Evolutionary conservation across 805 yeast species (phyloP), one percentile per base, ranked within the genome.

Genomic region (Saccharomycopsis oosterbeekiorum): DNA sequence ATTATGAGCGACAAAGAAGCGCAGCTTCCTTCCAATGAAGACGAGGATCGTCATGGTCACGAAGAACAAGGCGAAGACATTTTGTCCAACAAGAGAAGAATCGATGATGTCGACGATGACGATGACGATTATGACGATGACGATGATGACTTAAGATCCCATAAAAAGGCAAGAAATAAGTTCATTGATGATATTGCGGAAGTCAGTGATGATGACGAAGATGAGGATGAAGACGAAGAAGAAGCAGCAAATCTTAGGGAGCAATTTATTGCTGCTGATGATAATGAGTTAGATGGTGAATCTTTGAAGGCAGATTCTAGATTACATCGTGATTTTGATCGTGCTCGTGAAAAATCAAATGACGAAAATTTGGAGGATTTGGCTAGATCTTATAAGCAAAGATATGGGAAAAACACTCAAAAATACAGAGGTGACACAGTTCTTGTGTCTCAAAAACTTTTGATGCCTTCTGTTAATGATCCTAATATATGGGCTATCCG

Each of bases 171-270:
- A 63, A 79, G 88, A 63, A 93, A 93, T 73, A 92, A 88, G 78
- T 94, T 91, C 73, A 80, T 94, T 75, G 99, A 94, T 88, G 96
- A 94, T 60, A 98, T 94, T 78, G 99, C 97, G 63, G 98, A 93
- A 73, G 99, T 94, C 62, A 96, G 93, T 73, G 98, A 93, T 64
- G 98, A 94, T 67, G 98, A 94, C 60, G 98, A 93, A 66, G 96
- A 88, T 53, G 84, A 85, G 37, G 93, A 90, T 65, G 98, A 92
- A 64, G 98, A 91, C 56, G 98, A 93, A 65, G 98, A 87, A 67
- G 89, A 84, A 67, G 92, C 96, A n/a, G 97, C 88, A 65, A 75
- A 89, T 37, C 83, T 87, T 55, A 83, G 90, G 68, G 96, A 87
- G 71, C 93, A 90, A 69, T 88, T 88, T 70, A 84, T 88, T 66